Conservation (phyloP, 1,284 basidiomycete species). For the Dichomitus squalens region DNA sequence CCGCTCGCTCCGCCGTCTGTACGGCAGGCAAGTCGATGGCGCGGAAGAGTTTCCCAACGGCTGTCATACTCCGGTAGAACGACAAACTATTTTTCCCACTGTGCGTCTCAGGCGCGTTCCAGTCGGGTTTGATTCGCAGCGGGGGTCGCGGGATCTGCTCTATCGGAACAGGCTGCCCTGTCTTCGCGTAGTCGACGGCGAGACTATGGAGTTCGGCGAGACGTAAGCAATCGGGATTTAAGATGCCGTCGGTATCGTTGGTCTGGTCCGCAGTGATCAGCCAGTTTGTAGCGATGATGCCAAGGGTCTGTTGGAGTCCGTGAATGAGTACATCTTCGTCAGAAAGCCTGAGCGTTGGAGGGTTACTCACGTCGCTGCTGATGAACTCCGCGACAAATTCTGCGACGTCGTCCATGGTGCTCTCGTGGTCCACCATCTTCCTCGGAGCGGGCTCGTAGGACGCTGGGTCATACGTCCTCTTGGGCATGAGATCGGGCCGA, state of each 20-base stretch:
- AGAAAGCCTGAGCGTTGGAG: not conserved
- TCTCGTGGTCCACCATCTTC: constrained; percentile 51
- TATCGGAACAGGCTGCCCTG: constrained; percentile 56
- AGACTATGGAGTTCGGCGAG: constrained; percentile 70
- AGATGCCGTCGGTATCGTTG: constrained; percentile 42
- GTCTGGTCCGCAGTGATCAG: constrained; percentile 71
- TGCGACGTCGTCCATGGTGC: constrained; percentile 69
- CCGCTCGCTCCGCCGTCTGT: constrained; percentile 20
- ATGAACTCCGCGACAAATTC: constrained; percentile 77
- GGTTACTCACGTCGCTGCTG: constrained; percentile 55
- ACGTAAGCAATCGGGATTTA: constrained; percentile 59
- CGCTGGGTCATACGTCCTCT: constrained; percentile 42
- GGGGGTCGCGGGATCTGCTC: constrained; percentile 49
- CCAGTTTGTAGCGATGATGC: constrained; percentile 64
- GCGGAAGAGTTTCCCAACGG: constrained; percentile 61
- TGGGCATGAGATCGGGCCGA: constrained; percentile 21
- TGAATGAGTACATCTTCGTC: not conserved
- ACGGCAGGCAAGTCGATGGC: constrained; percentile 54
- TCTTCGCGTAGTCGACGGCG: constrained; percentile 71
- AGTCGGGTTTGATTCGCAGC: constrained; percentile 51
- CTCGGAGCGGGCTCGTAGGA: constrained; percentile 52
- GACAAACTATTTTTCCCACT: constrained; percentile 32
- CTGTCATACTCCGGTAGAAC: constrained; percentile 53
- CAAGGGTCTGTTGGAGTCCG: constrained; percentile 46
- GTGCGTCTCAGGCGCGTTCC: constrained; percentile 64